Base-by-base conservation (phyloP, 495 filamentous ascomycete genomes). In the Patellaria atrata region DNA sequence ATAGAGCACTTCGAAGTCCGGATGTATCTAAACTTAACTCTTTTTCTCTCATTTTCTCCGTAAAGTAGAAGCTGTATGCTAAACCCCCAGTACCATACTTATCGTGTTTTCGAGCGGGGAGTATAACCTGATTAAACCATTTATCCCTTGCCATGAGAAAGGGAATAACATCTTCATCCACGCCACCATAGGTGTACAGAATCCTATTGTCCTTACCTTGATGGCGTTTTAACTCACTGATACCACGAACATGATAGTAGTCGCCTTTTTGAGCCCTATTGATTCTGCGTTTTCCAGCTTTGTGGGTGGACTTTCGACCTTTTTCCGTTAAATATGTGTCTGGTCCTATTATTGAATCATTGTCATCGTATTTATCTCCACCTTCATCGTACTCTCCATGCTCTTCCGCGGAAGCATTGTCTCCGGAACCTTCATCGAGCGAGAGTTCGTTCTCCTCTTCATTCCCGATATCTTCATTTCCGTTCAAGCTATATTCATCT, bases 91-190 rank as follows among this genome's bases (percentile, higher is more conserved):
- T 29, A 14, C 42, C 53, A 33, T 29, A 30, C 20, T 58, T 50
- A 30, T 65, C 40, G 4, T 59, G 43, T 11, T 26, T 28, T 12
- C 64, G 60, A 21, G 53, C 56, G 16, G 73, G 73, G 26, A 77
- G 57, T 6, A 60, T 60, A 0, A 61, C 54, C 37, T 73, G 64
- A 16, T 55, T 24, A 0, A 53, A 58, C 56, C 60, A 77, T 30
- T 58, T 54, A 29, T 66, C 62, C 31, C 66, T 58, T 35, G 62
- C 55, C 41, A 60, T 57, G 9, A 68, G 19, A 11, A 64, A 40
- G 12, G 61, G 44, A 7, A 60, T 32, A 3, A 69, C 26, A 38
- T 75, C 68, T 22, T 64, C 56, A 5, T 35, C 11, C 13, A 11
- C 41, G 8, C 43, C 37, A 3, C 50, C 50, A 32, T 45, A 50